Evolutionary conservation across 495 filamentous ascomycete species (phyloP), one percentile per base, ranked within the genome.

Genomic region (Mycothermus thermophilus): DNA sequence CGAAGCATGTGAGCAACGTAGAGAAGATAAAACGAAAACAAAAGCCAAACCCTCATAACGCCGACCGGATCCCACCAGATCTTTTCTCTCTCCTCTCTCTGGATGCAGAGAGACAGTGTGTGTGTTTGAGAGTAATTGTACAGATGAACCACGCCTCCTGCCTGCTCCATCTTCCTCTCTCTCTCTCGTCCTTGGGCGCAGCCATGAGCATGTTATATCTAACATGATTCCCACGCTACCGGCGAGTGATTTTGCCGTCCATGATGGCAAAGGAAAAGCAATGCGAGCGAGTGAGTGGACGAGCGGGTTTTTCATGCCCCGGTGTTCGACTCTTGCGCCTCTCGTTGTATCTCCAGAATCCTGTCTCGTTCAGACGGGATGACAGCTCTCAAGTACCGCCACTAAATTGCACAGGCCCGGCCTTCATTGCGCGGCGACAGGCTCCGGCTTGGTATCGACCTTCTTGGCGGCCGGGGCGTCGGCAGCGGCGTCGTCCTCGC

Each of bases 381-480:
- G 22, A 11, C n/a, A n/a, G n/a, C n/a, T n/a, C n/a, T n/a, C n/a
- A n/a, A n/a, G n/a, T n/a, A n/a, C n/a, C n/a, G n/a, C n/a, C n/a
- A n/a, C n/a, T n/a, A n/a, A n/a, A n/a, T 13, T 31, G 7, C n/a
- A 20, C 9, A 20, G 7, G 14, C n/a, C 4, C 17, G 14, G 6
- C 29, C 14, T 15, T 34, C 30, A 38, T 34, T 35, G 27, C 30
- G 35, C 43, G 8, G 41, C 42, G 20, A 39, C 27, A 24, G 44
- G 35, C 8, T 52, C 57, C 16, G 52, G 36, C 50, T 69, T 68
- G 43, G 42, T 49, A 38, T 69, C 62, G 21, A 67, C 57, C 48
- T 68, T 71, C 59, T 72, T 72, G n/a, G n/a, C n/a, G 1, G 66
- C 51, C 8, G 62, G 50, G 7, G 54, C 57, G 22, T 51, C 51